A percentile compares a stretch with the other conserved stretches of the same genome.
phyloP scores from a whole-genome alignment of 768 basidiomycete species.

The Boletus sp. region DNA sequence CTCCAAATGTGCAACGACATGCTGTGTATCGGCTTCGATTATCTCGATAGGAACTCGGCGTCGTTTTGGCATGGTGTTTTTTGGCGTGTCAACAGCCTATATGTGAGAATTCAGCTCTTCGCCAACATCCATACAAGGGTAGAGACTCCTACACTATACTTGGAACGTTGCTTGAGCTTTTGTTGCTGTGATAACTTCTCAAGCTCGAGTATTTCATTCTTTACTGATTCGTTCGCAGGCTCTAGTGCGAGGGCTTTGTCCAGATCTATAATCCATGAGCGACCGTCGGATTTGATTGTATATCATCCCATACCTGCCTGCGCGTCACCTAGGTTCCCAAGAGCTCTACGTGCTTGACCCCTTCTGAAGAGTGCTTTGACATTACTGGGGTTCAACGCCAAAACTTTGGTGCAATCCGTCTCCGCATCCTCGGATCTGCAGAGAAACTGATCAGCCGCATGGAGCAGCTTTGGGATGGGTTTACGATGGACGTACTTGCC shows the following conservation, averaged over 20 bases:
- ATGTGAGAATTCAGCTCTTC: conserved; percentile 8
- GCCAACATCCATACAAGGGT: not conserved
- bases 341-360: conserved; percentile 63
- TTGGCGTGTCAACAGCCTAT: conserved; percentile 4
- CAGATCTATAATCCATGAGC: conserved; percentile 50
- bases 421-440: conserved; percentile 75
- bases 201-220: conserved; percentile 59
- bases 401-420: conserved; percentile 69
- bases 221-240: conserved; percentile 60
- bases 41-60: conserved; percentile 66
- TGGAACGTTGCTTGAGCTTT: conserved; percentile 36
- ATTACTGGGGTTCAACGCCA: conserved; percentile 55
- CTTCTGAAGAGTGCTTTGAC: conserved; percentile 81
- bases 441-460: conserved; percentile 1
- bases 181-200: conserved; percentile 34
- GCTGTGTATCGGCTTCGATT: conserved; percentile 38
- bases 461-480: not conserved
- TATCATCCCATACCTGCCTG: conserved; percentile 45
- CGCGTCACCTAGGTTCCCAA: conserved; percentile 58
- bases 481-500: conserved; percentile 71
- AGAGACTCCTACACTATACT: conserved; percentile 24
- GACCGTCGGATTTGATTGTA: not conserved
- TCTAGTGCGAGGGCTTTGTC: conserved; percentile 56
- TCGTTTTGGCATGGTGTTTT: conserved; percentile 35
- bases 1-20: not conserved